phyloP scores from a whole-genome alignment of 2,329 filamentous ascomycete genomes.

The Fusarium sp. region DNA sequence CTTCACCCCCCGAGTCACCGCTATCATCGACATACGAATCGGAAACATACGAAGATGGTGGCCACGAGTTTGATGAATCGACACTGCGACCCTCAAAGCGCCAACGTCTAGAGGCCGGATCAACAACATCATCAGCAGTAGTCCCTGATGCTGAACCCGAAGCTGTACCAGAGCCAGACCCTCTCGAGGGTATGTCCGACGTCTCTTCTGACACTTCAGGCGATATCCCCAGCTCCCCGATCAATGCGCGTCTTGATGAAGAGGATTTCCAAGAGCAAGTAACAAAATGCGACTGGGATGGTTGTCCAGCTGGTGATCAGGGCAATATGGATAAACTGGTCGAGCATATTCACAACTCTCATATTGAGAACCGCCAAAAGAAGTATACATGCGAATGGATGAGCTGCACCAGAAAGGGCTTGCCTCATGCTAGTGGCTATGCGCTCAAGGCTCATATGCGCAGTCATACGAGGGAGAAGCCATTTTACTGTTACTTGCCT shows the following conservation, averaged over 20 bases:
- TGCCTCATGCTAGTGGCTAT: conserved; percentile 94
- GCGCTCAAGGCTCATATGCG: conserved; percentile 97
- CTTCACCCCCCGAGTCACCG: conserved; percentile 59
- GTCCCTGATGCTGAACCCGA: conserved; percentile 59
- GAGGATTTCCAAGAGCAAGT: conserved; percentile 83
- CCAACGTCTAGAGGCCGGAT: conserved; percentile 58
- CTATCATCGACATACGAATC: conserved; percentile 61
- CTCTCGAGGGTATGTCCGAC: conserved; percentile 71
- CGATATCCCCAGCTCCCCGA: conserved; percentile 79
- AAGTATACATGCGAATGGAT: conserved; percentile 99
- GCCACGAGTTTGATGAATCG: conserved; percentile 56
- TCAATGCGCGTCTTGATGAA: conserved; percentile 75
- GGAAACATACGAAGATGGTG: conserved; percentile 61
- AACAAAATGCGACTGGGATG: conserved; percentile 82
- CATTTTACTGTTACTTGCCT: conserved; percentile 94
- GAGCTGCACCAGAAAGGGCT: conserved; percentile 87
- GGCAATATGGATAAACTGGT: conserved; percentile 85
- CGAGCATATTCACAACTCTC: conserved; percentile 88
- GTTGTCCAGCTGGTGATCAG: conserved; percentile 76
- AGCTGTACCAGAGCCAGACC: conserved; percentile 61
- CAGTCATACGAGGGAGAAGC: conserved; percentile 97
- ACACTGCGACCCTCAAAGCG: conserved; percentile 61
- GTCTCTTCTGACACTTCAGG: conserved; percentile 93
- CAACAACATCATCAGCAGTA: conserved; percentile 59
- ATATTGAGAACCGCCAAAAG: conserved; percentile 93